Evolutionary conservation across 768 basidiomycete species (phyloP).

Genomic region (Gautieria morchelliformis): DNA sequence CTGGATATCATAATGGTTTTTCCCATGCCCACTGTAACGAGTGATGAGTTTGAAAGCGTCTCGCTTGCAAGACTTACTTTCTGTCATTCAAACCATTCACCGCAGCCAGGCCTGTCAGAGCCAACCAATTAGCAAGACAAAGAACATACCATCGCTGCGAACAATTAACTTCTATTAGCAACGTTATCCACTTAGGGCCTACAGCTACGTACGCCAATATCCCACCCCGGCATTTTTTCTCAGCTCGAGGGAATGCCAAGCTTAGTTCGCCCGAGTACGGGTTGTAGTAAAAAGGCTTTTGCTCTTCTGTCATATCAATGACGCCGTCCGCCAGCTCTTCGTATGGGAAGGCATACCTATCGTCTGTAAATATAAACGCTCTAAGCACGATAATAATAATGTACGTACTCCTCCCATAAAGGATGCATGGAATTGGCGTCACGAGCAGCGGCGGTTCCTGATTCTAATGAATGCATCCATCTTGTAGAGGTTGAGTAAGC

Average conservation of each 20-base stretch:
- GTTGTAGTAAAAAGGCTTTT: slow-evolving; percentile 79
- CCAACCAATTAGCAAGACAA: slow-evolving; percentile 2
- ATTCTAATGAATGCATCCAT: slow-evolving; percentile 90
- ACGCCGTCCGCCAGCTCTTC: slow-evolving; percentile 44
- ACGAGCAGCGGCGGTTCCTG: slow-evolving; percentile 58
- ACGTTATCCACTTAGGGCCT: background rate
- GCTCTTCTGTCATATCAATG: slow-evolving; percentile 76
- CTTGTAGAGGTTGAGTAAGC: slow-evolving; percentile 25
- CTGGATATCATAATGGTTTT: slow-evolving; percentile 92
- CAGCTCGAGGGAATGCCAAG: slow-evolving; percentile 73
- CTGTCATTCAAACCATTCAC: slow-evolving; percentile 19
- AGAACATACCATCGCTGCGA: slow-evolving; percentile 31
- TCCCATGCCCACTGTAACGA: slow-evolving; percentile 79
- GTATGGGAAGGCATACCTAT: slow-evolving; percentile 65
- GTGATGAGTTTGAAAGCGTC: background rate
- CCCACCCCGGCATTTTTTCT: slow-evolving; percentile 71
- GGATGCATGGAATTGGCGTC: slow-evolving; percentile 78
- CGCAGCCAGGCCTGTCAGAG: background rate
- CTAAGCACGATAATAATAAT: too few relatives aligned
- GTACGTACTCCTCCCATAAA: slow-evolving; percentile 80
- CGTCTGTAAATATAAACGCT: too few relatives aligned
- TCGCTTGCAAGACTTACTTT: slow-evolving; percentile 32
- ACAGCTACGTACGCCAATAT: slow-evolving; percentile 68
- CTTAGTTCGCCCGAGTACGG: slow-evolving; percentile 87
- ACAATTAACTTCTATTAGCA: background rate